Evolutionary conservation across 371 early-diverging fungal genomes (phyloP).

Genomic region (Saksenaea vasiformis): DNA sequence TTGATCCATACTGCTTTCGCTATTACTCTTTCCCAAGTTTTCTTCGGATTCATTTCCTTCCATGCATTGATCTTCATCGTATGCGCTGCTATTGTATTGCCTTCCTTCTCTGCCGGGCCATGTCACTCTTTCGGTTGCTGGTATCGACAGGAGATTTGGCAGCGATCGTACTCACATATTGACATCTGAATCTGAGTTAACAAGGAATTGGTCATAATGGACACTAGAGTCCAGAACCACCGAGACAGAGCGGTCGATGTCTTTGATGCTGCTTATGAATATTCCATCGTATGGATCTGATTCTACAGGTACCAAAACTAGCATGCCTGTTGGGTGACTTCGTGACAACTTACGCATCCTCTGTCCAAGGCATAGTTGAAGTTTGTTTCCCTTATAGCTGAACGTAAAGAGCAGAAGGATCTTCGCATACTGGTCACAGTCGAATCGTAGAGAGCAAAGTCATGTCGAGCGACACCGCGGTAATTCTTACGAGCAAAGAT

Average conservation of each 20-base stretch:
- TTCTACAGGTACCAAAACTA: not conserved
- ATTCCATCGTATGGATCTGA: not conserved
- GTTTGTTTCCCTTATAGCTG: not conserved
- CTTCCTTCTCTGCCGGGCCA: too few relatives aligned
- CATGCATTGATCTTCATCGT: too few relatives aligned
- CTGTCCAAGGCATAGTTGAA: not conserved
- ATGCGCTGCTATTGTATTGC: too few relatives aligned
- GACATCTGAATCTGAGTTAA: not conserved
- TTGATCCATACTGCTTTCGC: too few relatives aligned
- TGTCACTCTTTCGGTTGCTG: too few relatives aligned
- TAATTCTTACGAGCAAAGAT: not conserved
- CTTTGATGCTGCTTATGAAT: not conserved
- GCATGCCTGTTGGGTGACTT: constrained; percentile 2
- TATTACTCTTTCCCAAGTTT: too few relatives aligned
- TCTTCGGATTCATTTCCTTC: too few relatives aligned
- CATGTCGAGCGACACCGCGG: not conserved
- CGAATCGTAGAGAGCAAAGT: not conserved
- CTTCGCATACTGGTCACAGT: not conserved
- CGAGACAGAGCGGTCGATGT: constrained; percentile 1
- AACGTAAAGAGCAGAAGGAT: not conserved
- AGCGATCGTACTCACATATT: not conserved
- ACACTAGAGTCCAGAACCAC: constrained; percentile 5
- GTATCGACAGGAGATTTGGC: too few relatives aligned
- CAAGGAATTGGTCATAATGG: not conserved
- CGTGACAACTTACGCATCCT: not conserved